A percentile compares a stretch with the other conserved stretches of the same genome.
phyloP scores from a whole-genome alignment of 2,329 filamentous ascomycete species.

The Cadophora malorum region DNA sequence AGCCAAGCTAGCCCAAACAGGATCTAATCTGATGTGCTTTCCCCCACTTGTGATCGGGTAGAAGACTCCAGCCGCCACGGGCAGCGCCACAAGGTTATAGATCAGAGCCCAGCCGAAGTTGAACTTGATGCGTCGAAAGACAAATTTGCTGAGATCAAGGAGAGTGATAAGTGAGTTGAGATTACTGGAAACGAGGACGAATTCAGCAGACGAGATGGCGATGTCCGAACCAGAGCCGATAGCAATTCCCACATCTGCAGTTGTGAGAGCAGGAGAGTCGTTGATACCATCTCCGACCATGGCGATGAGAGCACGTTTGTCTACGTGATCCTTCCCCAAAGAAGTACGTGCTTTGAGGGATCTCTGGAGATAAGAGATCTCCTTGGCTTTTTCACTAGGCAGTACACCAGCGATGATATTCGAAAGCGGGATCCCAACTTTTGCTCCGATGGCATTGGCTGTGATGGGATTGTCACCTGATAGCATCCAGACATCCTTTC shows the following conservation, averaged over 20 bases:
- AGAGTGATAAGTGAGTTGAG: constrained; percentile 65
- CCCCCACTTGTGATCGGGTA: constrained; percentile 61
- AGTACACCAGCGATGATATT: constrained; percentile 89
- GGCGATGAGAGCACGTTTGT: constrained; percentile 64
- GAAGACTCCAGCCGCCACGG: constrained; percentile 69
- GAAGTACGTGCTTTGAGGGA: constrained; percentile 33
- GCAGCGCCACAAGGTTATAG: constrained; percentile 69
- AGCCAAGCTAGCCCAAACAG: constrained; percentile 86
- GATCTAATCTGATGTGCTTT: constrained; percentile 69
- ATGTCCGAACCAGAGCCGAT: constrained; percentile 83
- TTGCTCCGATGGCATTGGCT: constrained; percentile 76
- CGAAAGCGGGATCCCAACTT: constrained; percentile 72
- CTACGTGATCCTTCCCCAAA: constrained; percentile 37
- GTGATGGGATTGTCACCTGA: constrained; percentile 91
- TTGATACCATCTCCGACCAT: constrained; percentile 92
- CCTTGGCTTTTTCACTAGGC: constrained; percentile 80
- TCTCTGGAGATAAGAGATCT: constrained; percentile 67
- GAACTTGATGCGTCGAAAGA: constrained; percentile 69
- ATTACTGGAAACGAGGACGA: constrained; percentile 74
- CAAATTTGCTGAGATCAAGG: constrained; percentile 62
- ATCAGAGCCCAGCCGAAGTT: constrained; percentile 73
- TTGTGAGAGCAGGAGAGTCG: constrained; percentile 80
- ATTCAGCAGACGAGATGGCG: constrained; percentile 80
- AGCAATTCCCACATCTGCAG: constrained; percentile 83
- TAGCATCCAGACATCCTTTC: constrained; percentile 86